Base-by-base conservation (phyloP, 495 filamentous ascomycete genomes). In the Podospora didyma region DNA sequence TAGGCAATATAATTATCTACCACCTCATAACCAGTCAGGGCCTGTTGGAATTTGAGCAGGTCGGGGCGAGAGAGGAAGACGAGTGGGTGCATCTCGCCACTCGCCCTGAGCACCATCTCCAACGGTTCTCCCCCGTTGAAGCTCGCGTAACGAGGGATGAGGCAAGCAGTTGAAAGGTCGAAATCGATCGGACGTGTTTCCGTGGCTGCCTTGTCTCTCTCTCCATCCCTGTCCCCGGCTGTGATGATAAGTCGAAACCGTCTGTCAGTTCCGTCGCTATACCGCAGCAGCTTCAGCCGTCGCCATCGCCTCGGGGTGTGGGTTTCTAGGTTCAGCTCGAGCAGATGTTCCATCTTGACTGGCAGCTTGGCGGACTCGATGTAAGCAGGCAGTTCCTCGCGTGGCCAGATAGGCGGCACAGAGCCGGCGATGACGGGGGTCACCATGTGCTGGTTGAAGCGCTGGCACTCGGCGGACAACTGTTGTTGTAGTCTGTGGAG, bases 191-290 rank as follows among this genome's bases (percentile, higher is more conserved):
- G 35, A 1, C 22, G 37, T 1, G 46, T 45, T 14, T 49, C 41
- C 2, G 54, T 17, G 5, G 54, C 24, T n/a, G 46, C 35, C 31
- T 50, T 20, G 9, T 31, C 23, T 19, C 20, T 21, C 16, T 49
- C 7, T 2, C 28, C 37, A 24, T 31, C 23, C 14, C 22, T 22
- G 35, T 56, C n/a, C 2, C 54, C 54, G 24, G 47, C 48, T 3
- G 47, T 51, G 23, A 57, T 51, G 2, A 57, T 39, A 12, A 57
- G 47, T 12, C 54, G 54, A 19, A 57, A 57, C 0, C n/a, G n/a
- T 23, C 31, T 21, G 20, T 51, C 46, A 5, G 35, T 35, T 19
- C 54, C 39, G 17, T 57, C 54, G 37, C 47, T 31, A 12, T 23
- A 23, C n/a, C 54, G 47, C 14, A 34, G 42, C 17, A 57, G 54